These are phyloP conservation scores for Fusarium goolgardi DNA, from an alignment of 2,329 filamentous ascomycete species.

Conservation along the genomic window DNA sequence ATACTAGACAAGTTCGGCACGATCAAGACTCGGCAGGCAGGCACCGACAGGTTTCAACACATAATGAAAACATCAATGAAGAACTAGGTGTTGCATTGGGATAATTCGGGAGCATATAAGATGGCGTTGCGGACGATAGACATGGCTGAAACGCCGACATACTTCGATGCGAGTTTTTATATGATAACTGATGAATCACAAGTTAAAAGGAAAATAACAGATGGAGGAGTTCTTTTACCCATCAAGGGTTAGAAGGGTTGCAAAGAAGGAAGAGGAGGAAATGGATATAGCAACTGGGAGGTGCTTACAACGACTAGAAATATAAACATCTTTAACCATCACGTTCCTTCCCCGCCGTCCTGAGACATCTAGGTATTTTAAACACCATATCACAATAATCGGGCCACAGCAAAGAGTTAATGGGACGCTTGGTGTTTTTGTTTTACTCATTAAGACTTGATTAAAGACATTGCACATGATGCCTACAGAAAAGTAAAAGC, in stretches of 20 bases:
- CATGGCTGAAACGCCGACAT: conserved; percentile 30
- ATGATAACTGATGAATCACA: conserved; percentile 32
- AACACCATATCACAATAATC: neutral
- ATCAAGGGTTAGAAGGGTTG: conserved; percentile 3
- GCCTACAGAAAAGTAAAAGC: conserved; percentile 8
- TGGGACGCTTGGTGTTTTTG: neutral
- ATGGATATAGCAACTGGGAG: conserved; percentile 1
- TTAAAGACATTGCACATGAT: neutral
- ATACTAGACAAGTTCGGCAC: conserved; percentile 65
- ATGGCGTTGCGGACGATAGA: conserved; percentile 48
- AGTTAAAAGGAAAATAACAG: conserved; percentile 4
- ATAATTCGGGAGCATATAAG: conserved; percentile 41
- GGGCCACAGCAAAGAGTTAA: neutral
- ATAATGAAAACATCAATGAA: conserved; percentile 9
- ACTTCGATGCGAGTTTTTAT: conserved; percentile 28
- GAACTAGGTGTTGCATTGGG: conserved; percentile 31
- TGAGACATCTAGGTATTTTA: neutral
- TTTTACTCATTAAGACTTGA: neutral
- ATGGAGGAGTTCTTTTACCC: neutral
- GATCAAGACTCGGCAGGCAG: conserved; percentile 15
- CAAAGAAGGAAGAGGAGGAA: conserved; percentile 5
- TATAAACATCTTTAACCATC: neutral
- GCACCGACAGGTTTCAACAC: conserved; percentile 24
- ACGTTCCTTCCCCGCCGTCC: neutral
- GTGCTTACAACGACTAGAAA: neutral